Conservation (phyloP, 2,329 filamentous ascomycete genomes). For the Phyllosticta paracitricarpa region DNA sequence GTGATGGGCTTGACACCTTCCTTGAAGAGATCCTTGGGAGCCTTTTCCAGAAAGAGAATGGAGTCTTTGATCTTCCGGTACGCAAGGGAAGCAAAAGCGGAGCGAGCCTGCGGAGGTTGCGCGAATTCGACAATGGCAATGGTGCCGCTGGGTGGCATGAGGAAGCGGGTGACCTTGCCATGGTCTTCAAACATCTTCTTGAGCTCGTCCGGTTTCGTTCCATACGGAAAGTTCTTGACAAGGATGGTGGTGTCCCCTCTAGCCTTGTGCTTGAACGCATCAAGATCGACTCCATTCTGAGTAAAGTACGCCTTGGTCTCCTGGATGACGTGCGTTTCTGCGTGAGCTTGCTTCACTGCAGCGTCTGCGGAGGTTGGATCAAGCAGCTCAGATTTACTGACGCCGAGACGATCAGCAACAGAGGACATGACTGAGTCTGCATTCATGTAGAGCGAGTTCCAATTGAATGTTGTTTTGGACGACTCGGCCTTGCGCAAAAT, state of each 20-base stretch:
- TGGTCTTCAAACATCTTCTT: conserved; percentile 75
- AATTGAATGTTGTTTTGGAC: conserved; percentile 73
- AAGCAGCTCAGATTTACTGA: conserved; percentile 82
- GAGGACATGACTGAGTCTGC: conserved; percentile 87
- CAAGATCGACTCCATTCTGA: conserved; percentile 78
- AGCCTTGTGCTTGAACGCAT: conserved; percentile 77
- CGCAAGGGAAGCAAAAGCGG: conserved; percentile 74
- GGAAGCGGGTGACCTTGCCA: conserved; percentile 66
- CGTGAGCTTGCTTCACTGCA: conserved; percentile 91
- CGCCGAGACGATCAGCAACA: conserved; percentile 72
- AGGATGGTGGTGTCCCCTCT: conserved; percentile 81
- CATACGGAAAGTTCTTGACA: conserved; percentile 89
- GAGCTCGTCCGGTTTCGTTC: conserved; percentile 69
- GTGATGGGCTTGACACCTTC: conserved; percentile 1
- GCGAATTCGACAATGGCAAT: conserved; percentile 89
- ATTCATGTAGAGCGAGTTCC: conserved; percentile 99
- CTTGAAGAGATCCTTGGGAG: conserved; percentile 69
- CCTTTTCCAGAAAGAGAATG: conserved; percentile 87
- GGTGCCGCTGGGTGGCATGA: conserved; percentile 88
- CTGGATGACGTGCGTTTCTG: conserved; percentile 91
- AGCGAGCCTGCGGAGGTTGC: conserved; percentile 66
- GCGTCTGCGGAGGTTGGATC: conserved; percentile 95
- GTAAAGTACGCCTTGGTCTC: conserved; percentile 90
- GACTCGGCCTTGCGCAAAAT: conserved; percentile 79
- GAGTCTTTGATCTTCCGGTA: conserved; percentile 89